phyloP scores from a whole-genome alignment of 2,329 filamentous ascomycete genomes.

The Ceratocystis alfenasii region DNA sequence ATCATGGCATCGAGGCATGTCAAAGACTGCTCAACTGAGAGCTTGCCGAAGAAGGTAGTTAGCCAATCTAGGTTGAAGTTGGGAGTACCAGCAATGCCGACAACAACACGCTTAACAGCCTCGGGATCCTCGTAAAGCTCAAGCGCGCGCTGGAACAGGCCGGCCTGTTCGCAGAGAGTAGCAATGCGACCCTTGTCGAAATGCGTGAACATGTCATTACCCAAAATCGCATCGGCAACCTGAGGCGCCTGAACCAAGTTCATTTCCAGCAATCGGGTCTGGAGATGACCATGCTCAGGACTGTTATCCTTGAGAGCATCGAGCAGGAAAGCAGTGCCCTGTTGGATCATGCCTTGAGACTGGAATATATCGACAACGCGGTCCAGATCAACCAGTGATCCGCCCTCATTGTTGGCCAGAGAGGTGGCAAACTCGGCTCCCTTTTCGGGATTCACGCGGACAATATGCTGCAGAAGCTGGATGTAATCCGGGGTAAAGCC shows the following conservation, averaged over 20 bases:
- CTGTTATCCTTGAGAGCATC: slow-evolving; percentile 92
- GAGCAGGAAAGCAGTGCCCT: slow-evolving; percentile 93
- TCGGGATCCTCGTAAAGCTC: slow-evolving; percentile 90
- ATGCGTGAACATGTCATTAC: slow-evolving; percentile 97
- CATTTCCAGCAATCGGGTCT: slow-evolving; percentile 95
- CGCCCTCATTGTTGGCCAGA: slow-evolving; percentile 77
- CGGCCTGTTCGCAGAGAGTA: slow-evolving; percentile 83
- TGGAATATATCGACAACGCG: slow-evolving; percentile 97
- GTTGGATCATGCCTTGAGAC: slow-evolving; percentile 93
- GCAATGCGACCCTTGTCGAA: slow-evolving; percentile 88
- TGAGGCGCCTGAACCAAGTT: slow-evolving; percentile 93
- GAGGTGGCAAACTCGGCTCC: slow-evolving; percentile 88
- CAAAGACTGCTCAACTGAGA: slow-evolving; percentile 89
- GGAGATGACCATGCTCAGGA: slow-evolving; percentile 82
- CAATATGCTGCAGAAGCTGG: slow-evolving; percentile 80
- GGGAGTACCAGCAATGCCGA: slow-evolving; percentile 69
- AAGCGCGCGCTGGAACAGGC: slow-evolving; percentile 71
- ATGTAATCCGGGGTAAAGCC: slow-evolving; percentile 96
- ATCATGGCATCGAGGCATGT: slow-evolving; percentile 96
- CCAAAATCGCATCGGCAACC: slow-evolving; percentile 92
- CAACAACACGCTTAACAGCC: slow-evolving; percentile 77
- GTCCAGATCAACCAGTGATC: slow-evolving; percentile 80
- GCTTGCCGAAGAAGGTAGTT: slow-evolving; percentile 79
- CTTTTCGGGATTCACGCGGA: slow-evolving; percentile 83
- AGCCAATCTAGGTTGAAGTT: slow-evolving; percentile 88